These are phyloP conservation scores for Tetrapisispora nanseiensis DNA, from an alignment of 805 yeast species.

Conservation along the genomic window DNA sequence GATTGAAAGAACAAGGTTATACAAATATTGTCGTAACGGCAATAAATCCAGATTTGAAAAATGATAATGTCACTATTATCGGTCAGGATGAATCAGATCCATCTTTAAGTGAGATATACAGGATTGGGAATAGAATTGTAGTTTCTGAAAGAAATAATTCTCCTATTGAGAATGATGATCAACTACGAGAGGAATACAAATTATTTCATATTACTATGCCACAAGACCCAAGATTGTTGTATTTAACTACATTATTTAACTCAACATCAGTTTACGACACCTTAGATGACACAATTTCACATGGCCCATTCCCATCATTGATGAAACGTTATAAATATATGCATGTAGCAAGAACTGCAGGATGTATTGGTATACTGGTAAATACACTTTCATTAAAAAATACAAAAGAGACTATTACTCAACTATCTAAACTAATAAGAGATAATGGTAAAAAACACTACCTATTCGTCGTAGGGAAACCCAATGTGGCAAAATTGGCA, in stretches of 20 bases:
- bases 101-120: conserved; percentile 14
- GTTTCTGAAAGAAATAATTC: conserved; percentile 21
- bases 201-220: conserved; percentile 68
- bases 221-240: conserved; percentile 67
- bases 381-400: conserved; percentile 79
- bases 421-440: conserved; percentile 49
- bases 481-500: conserved; percentile 93
- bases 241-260: conserved; percentile 60
- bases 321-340: conserved; percentile 77
- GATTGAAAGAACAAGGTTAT: conserved; percentile 26
- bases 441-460: conserved; percentile 85
- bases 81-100: not conserved
- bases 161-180: conserved; percentile 8
- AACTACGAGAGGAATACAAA: conserved; percentile 36
- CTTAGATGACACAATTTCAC: conserved; percentile 16
- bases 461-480: conserved; percentile 93
- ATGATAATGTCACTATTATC: conserved; percentile 29
- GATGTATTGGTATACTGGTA: conserved; percentile 83
- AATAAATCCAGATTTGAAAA: conserved; percentile 26
- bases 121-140: conserved; percentile 26
- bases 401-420: conserved; percentile 56
- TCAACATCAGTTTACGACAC: conserved; percentile 45
- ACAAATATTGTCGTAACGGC: conserved; percentile 33
- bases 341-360: conserved; percentile 84
- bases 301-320: conserved; percentile 68